Conservation (phyloP, 2,329 filamentous ascomycete species). For the Huntiella decipiens region DNA sequence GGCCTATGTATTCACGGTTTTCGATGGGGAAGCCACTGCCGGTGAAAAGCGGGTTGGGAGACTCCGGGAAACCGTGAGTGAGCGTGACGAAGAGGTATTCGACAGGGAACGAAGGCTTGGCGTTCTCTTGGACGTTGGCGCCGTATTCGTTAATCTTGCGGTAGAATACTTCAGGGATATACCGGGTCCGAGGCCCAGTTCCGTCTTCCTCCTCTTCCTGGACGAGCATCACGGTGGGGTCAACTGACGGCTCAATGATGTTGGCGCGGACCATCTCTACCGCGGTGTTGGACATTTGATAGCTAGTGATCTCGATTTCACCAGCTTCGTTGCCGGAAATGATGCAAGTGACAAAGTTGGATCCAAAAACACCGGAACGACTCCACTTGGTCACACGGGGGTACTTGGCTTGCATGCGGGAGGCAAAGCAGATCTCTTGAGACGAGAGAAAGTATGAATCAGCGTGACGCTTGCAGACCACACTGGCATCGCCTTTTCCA, state of each 20-base stretch:
- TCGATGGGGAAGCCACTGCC: slow-evolving; percentile 67
- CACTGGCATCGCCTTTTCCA: slow-evolving; percentile 62
- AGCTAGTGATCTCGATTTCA: slow-evolving; percentile 73
- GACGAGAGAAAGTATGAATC: slow-evolving; percentile 92
- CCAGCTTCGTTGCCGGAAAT: slow-evolving; percentile 83
- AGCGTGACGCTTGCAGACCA: slow-evolving; percentile 85
- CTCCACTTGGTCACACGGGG: slow-evolving; percentile 93
- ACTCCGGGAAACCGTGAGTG: slow-evolving; percentile 84
- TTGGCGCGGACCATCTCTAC: slow-evolving; percentile 95
- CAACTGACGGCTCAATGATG: slow-evolving; percentile 85
- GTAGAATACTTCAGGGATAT: slow-evolving; percentile 96
- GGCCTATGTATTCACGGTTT: slow-evolving; percentile 72
- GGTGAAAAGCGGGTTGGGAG: slow-evolving; percentile 58
- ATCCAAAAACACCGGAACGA: slow-evolving; percentile 81
- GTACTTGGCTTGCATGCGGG: slow-evolving; percentile 70
- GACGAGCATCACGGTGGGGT: slow-evolving; percentile 85
- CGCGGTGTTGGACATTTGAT: slow-evolving; percentile 86
- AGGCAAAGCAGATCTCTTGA: slow-evolving; percentile 75
- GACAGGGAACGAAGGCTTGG: slow-evolving; percentile 87
- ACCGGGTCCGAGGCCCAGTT: slow-evolving; percentile 40
- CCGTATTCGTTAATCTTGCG: slow-evolving; percentile 91
- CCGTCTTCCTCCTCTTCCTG: slow-evolving; percentile 60
- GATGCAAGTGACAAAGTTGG: slow-evolving; percentile 91
- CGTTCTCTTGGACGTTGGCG: slow-evolving; percentile 89
- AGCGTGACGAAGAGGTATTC: slow-evolving; percentile 92